Base-by-base conservation (phyloP, 2,329 filamentous ascomycete genomes). In the Fusarium sp. region DNA sequence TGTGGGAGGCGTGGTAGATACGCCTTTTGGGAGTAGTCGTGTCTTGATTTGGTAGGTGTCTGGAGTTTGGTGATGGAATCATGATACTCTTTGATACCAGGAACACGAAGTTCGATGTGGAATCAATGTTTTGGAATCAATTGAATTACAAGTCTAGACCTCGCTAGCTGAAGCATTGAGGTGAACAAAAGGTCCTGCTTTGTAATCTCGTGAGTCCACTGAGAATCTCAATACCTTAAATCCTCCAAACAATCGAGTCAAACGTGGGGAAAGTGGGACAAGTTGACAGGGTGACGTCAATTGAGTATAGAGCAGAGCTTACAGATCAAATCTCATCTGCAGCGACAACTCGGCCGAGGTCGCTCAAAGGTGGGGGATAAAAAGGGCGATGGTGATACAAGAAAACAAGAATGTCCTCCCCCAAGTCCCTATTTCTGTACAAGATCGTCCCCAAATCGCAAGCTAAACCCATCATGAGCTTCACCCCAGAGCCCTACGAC, bases 1-100 rank as follows among this genome's bases (percentile, higher is more conserved):
- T 94, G 85, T 96, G 93, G 94, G 92, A 94, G 83, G 87, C 88
- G 61, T 93, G 89, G 90, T 95, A 59, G 31, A 16, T 12, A 2
- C 4, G 23, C 18, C 33, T 4, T 38, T 54, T 52, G 49, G 23
- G 23, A 29, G 16, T n/a, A 27, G 33, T 38, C 10, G 39, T n/a
- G 33, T n/a, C 10, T 39, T n/a, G 49, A 49, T 33, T 23, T 33
- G 49, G 29, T 38, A 41, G 44, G 44, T 49, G 38, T 37, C 33
- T 59, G 64, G 69, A 60, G 69, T 65, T 69, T 63, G 48, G 51
- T 37, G 57, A 63, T 51, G 39, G 55, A 62, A 25, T 38, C 54
- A 16, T 35, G 35, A 64, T 59, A 44, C 57, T 38, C 31, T 23
- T 14, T 46, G 45, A 51, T 64, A 57, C 37, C 38, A 65, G 42